phyloP scores from a whole-genome alignment of 1,139 yeast species.

The Blastobotrys proliferans region DNA sequence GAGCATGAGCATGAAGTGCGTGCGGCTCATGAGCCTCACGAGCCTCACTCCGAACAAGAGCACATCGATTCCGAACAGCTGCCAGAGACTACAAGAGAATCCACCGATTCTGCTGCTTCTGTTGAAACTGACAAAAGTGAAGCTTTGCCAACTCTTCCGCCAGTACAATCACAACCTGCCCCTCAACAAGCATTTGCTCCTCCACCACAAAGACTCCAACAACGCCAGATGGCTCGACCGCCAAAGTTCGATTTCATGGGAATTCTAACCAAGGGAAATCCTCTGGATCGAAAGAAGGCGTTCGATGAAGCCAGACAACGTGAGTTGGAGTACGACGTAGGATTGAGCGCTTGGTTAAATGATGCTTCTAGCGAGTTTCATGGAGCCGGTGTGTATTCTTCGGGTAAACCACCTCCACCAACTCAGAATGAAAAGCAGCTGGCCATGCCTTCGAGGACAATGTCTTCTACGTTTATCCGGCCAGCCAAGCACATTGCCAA shows the following conservation, averaged over 20 bases:
- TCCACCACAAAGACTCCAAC: neutral
- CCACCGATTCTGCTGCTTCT: neutral
- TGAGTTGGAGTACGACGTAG: conserved; percentile 35
- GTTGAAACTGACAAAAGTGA: neutral
- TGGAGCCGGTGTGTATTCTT: conserved; percentile 24
- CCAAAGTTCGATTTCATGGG: conserved; percentile 36
- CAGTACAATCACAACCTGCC: neutral
- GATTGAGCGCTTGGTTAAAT: conserved; percentile 35
- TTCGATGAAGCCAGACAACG: conserved; percentile 29
- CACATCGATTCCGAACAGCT: conserved; percentile 2
- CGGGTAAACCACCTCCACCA: conserved; percentile 33
- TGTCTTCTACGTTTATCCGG: conserved; percentile 24
- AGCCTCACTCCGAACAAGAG: conserved; percentile 1
- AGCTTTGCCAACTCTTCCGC: neutral
- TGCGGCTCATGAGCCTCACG: conserved; percentile 11
- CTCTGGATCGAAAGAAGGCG: conserved; percentile 27
- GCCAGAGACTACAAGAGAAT: conserved; percentile 6
- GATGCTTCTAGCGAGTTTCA: conserved; percentile 18
- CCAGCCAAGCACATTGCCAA: conserved; percentile 24
- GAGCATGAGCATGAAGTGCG: too few relatives aligned
- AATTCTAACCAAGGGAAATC: conserved; percentile 27
- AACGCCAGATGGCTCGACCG: conserved; percentile 19
- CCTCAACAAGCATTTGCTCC: neutral
- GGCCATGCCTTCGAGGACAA: conserved; percentile 24
- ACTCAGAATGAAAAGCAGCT: conserved; percentile 22